Conservation (phyloP, 139 green algal species). For the Astrephomene gubernaculifera region DNA sequence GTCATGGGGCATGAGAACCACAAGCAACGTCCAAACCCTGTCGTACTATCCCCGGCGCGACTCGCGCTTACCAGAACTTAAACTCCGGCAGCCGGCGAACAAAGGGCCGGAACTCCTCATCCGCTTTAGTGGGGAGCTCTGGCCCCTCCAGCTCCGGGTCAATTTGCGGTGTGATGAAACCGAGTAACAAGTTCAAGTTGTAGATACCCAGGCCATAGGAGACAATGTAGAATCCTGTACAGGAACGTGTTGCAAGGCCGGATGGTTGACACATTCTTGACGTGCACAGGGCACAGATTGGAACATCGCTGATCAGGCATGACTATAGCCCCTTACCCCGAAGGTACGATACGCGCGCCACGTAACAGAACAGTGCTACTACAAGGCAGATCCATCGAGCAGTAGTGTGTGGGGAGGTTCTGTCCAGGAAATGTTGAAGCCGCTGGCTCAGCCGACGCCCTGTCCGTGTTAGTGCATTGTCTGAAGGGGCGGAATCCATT, state of each 20-base stretch:
- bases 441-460: slow-evolving; percentile 48
- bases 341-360: slow-evolving; percentile 83
- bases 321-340: background rate
- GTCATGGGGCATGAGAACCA: background rate
- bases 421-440: slow-evolving; percentile 86
- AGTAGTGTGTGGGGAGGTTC: slow-evolving; percentile 74
- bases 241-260: too few relatives aligned
- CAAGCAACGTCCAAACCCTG: background rate
- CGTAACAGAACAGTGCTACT: slow-evolving; percentile 80
- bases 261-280: too few relatives aligned
- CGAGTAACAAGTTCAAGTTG: slow-evolving; percentile 98
- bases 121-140: slow-evolving; percentile 89
- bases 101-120: slow-evolving; percentile 98
- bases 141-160: slow-evolving; percentile 93
- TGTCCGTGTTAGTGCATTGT: background rate
- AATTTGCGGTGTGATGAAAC: slow-evolving; percentile 91
- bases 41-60: background rate
- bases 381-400: slow-evolving; percentile 80
- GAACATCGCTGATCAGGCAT: background rate
- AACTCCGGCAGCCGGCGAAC: slow-evolving; percentile 97
- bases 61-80: slow-evolving; percentile 94
- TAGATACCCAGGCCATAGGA: slow-evolving; percentile 98
- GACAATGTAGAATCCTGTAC: slow-evolving; percentile 96
- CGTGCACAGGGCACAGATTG: background rate
- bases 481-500: slow-evolving; percentile 7